Evolutionary conservation across 371 early-diverging fungal species (phyloP).

Genomic region (Lichtheimia corymbifera): DNA sequence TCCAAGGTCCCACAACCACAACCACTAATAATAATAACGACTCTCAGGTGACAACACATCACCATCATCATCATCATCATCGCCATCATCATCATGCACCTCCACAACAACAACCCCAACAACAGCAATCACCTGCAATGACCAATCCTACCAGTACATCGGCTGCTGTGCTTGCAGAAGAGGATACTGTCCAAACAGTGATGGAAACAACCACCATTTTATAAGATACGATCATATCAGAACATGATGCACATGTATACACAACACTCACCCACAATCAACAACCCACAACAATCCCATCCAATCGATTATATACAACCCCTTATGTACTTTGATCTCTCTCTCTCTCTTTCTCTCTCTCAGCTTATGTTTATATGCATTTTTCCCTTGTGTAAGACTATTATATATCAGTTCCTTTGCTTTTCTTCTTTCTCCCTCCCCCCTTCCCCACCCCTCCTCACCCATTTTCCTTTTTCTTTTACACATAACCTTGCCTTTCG

Average conservation of each 20-base stretch:
- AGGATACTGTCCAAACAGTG: conserved; percentile 9
- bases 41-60: neutral
- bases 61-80: conserved; percentile 2
- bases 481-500: neutral
- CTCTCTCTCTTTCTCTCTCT: too few species aligned
- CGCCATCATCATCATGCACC: neutral
- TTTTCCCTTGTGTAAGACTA: too few species aligned
- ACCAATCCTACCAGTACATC: conserved; percentile 4
- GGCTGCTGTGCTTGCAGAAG: conserved; percentile 8
- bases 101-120: neutral
- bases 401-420: conserved; percentile 1
- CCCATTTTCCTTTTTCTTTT: neutral
- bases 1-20: neutral
- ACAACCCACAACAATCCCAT: too few species aligned
- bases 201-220: conserved; percentile 8
- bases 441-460: neutral
- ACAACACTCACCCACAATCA: too few species aligned
- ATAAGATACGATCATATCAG: neutral
- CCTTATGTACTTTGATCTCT: too few species aligned
- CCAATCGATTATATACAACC: too few species aligned
- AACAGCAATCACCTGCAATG: conserved; percentile 12
- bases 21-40: conserved; percentile 1
- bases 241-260: too few species aligned
- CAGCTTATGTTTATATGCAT: too few species aligned
- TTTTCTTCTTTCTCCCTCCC: neutral